These are phyloP conservation scores for Spergularia azorica DNA, from an alignment of 179 eudicot species.

Conservation along the genomic window DNA sequence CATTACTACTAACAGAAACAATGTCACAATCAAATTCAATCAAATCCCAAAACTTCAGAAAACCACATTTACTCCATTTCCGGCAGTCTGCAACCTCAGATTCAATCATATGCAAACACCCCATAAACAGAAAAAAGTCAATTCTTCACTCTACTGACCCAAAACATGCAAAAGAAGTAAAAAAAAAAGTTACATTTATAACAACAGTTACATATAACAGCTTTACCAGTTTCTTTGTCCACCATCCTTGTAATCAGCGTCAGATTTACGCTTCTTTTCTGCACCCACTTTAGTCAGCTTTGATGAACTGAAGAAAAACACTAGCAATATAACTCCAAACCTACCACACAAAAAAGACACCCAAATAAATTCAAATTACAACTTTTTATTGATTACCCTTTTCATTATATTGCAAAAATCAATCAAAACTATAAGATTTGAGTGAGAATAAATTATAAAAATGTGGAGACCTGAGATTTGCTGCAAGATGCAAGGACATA, in stretches of 20 bases:
- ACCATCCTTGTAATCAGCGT: conserved; percentile 85
- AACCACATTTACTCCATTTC: background rate
- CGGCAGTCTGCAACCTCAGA: background rate
- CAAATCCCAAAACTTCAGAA: background rate
- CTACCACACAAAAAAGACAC: conserved; percentile 29
- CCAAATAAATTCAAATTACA: background rate
- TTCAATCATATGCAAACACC: background rate
- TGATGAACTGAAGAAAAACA: conserved; percentile 83
- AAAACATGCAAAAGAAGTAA: background rate
- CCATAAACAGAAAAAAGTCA: background rate
- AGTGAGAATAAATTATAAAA: background rate
- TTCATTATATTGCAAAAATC: background rate
- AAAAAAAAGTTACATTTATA: no score
- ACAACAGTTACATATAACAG: background rate
- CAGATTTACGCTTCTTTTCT: conserved; percentile 70
- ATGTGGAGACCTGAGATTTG: conserved; percentile 62
- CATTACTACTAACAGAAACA: background rate
- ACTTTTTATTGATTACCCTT: background rate
- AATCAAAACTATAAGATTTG: background rate
- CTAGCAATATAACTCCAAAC: conserved; percentile 76
- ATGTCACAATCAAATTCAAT: background rate
- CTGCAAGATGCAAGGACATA: conserved; percentile 70
- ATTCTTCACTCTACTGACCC: background rate
- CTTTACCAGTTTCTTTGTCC: conserved; percentile 75
- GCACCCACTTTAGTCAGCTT: conserved; percentile 77